Percentiles rank a stretch among this genome's conserved stretches.
These are phyloP conservation scores for Acanthamoeba triangularis DNA, from an alignment of 208 protist genomes.

Conservation along the genomic window DNA sequence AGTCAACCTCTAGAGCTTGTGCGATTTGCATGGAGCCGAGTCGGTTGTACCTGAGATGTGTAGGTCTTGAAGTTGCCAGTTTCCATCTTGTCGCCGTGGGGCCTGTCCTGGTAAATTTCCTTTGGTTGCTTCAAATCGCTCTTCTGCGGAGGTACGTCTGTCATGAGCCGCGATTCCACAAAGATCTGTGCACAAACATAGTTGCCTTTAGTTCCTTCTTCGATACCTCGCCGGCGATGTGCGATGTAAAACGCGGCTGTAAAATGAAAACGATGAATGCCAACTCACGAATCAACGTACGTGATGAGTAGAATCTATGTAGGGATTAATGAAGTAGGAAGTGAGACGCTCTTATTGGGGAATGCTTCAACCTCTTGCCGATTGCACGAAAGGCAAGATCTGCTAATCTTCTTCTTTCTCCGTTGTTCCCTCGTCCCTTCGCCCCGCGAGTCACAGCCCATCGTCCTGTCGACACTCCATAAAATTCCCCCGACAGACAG, in stretches of 20 bases:
- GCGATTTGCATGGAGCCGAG: background rate
- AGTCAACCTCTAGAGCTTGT: background rate
- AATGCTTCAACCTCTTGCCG: background rate
- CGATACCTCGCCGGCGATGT: too few species aligned
- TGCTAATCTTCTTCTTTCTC: background rate
- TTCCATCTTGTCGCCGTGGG: background rate
- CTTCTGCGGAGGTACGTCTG: background rate
- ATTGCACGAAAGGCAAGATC: background rate
- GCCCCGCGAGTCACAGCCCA: background rate
- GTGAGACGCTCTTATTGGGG: background rate
- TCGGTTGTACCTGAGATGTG: background rate
- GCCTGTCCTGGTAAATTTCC: slow-evolving; percentile 1
- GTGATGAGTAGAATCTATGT: too few species aligned
- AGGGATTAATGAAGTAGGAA: background rate
- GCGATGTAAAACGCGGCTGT: too few species aligned
- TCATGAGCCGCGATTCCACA: background rate
- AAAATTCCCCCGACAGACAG: background rate
- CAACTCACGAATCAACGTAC: too few species aligned
- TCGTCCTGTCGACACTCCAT: background rate
- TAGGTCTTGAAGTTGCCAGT: background rate
- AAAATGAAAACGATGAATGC: too few species aligned
- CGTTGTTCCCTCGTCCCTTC: background rate
- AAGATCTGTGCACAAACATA: background rate
- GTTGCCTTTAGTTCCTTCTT: background rate
- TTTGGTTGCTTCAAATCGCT: background rate